Evolutionary conservation across 768 basidiomycete genomes (phyloP).

Genomic region (Baorangia bicolor): DNA sequence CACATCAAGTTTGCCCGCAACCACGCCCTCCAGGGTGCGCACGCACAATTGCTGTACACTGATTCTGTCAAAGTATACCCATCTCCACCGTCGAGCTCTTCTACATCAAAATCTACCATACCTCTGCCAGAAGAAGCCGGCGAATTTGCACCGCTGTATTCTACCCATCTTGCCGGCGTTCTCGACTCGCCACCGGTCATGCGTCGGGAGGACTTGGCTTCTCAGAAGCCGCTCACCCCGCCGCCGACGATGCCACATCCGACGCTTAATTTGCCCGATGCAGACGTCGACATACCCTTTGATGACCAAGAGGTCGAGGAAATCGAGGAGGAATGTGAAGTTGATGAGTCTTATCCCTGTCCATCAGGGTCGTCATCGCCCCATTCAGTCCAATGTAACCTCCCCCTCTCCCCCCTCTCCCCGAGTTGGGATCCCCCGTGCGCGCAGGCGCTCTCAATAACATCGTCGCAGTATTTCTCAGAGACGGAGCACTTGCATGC

Average conservation of each 20-base stretch:
- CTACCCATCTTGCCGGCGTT: conserved; percentile 30
- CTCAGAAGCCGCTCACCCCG: conserved; percentile 39
- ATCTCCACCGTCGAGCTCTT: conserved; percentile 30
- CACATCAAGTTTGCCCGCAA: conserved; percentile 16
- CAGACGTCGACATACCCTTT: conserved; percentile 24
- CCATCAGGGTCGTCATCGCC: conserved; percentile 16
- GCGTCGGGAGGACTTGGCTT: conserved; percentile 30
- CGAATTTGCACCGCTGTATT: conserved; percentile 20
- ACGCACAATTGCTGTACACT: conserved; percentile 14
- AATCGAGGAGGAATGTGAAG: conserved; percentile 18
- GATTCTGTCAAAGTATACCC: conserved; percentile 25
- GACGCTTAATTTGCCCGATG: conserved; percentile 38
- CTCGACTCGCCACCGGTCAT: conserved; percentile 37
- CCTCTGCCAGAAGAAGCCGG: conserved; percentile 27
- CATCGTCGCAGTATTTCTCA: conserved; percentile 17
- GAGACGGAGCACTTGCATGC: conserved; percentile 16
- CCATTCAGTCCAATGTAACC: conserved; percentile 9
- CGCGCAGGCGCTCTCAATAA: conserved; percentile 11
- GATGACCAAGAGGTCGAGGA: conserved; percentile 15
- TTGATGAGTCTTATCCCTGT: conserved; percentile 20
- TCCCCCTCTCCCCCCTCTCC: conserved; percentile 36
- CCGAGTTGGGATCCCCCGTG: conserved; percentile 31
- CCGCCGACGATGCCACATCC: conserved; percentile 42
- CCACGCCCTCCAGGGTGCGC: conserved; percentile 12
- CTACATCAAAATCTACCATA: conserved; percentile 24